phyloP scores from a whole-genome alignment of 1,284 basidiomycete species.

The Malassezia japonica region DNA sequence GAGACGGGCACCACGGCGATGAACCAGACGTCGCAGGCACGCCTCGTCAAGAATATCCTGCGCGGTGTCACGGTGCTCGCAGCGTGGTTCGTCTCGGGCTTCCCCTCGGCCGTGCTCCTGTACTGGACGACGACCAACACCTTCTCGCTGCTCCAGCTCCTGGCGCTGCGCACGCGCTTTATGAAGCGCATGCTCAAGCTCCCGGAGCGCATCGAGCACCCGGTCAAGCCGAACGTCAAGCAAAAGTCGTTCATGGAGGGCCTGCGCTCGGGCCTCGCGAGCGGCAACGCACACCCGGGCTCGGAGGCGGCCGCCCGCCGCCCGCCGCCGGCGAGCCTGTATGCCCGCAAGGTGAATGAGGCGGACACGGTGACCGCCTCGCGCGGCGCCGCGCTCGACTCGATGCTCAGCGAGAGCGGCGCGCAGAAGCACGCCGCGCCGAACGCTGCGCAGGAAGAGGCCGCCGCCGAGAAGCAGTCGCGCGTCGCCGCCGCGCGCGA shows the following conservation, averaged over 20 bases:
- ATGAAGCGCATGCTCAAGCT: constrained; percentile 23
- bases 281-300: neutral
- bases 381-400: constrained; percentile 8
- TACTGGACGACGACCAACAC: constrained; percentile 56
- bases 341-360: neutral
- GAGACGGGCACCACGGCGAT: constrained; percentile 53
- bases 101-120: constrained; percentile 53
- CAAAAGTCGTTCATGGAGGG: constrained; percentile 22
- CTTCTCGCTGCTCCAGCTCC: constrained; percentile 54
- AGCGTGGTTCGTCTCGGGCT: constrained; percentile 56
- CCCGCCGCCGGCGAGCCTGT: constrained; percentile 2
- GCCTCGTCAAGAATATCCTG: constrained; percentile 64
- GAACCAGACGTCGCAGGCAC: constrained; percentile 54
- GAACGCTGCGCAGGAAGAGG: neutral
- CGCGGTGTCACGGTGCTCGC: constrained; percentile 57
- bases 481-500: constrained; percentile 14
- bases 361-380: neutral
- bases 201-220: constrained; percentile 26
- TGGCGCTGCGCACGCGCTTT: constrained; percentile 24
- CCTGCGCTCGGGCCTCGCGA: constrained; percentile 11
- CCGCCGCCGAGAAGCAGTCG: constrained; percentile 11
- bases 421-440: neutral
- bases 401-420: constrained; percentile 1
- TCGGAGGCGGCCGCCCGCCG: neutral
- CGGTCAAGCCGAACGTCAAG: constrained; percentile 24